A percentile compares a stretch with the other conserved stretches of the same genome.
These are phyloP conservation scores for Starmera dryadoides DNA, from an alignment of 805 yeast species.

Conservation along the genomic window DNA sequence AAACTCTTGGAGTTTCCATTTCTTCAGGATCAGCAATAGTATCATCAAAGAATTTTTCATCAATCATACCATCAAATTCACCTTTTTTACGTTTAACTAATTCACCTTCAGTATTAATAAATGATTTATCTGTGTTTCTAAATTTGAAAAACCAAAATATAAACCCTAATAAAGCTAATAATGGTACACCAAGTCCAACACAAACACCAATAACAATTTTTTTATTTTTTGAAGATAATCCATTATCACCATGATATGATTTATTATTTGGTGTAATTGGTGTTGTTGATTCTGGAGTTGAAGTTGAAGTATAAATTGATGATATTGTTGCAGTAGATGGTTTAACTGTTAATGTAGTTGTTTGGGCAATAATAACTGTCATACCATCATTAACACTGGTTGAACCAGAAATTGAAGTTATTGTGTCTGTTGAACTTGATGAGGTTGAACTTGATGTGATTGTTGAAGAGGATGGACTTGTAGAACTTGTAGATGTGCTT, in stretches of 20 bases:
- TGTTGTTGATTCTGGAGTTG: conserved; percentile 21
- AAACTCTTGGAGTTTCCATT: neutral
- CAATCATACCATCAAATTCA: conserved; percentile 17
- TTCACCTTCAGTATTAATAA: conserved; percentile 22
- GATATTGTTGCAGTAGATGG: conserved; percentile 11
- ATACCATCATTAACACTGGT: conserved; percentile 4
- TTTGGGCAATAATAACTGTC: conserved; percentile 9
- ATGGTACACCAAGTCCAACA: conserved; percentile 64
- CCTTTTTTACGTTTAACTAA: conserved; percentile 10
- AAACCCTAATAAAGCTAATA: conserved; percentile 21
- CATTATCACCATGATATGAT: conserved; percentile 14
- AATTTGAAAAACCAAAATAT: conserved; percentile 7
- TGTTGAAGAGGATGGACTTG: conserved; percentile 2
- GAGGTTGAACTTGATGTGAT: conserved; percentile 1
- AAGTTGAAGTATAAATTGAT: conserved; percentile 14
- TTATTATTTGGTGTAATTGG: conserved; percentile 11
- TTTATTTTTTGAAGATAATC: conserved; percentile 37
- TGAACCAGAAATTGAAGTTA: conserved; percentile 1
- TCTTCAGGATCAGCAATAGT: conserved; percentile 7
- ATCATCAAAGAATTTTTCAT: conserved; percentile 20
- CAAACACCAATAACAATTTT: conserved; percentile 59
- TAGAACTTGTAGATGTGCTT: conserved; percentile 1
- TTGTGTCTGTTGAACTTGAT: conserved; percentile 1
- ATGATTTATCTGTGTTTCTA: conserved; percentile 8
- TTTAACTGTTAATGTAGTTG: conserved; percentile 7